phyloP scores from a whole-genome alignment of 306 rosid genomes.

The Ammopiptanthus mongolicus region DNA sequence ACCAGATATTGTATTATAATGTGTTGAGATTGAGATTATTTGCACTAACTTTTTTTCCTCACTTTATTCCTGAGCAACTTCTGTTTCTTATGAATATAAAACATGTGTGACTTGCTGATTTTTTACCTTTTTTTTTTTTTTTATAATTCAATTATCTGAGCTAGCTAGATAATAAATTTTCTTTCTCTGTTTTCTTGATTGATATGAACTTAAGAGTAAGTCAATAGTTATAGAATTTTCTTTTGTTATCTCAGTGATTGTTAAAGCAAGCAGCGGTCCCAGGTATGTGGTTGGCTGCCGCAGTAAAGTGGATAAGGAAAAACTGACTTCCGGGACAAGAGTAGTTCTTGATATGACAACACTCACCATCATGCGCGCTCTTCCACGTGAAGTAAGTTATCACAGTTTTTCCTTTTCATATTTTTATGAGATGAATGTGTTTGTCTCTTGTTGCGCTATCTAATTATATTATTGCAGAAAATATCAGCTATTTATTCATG shows the following conservation, averaged over 20 bases:
- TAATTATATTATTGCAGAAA: background rate
- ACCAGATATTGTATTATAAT: background rate
- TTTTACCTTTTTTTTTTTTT: background rate
- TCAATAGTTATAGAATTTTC: constrained; percentile 17
- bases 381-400: constrained; percentile 84
- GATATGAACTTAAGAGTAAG: background rate
- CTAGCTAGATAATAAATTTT: background rate
- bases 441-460: background rate
- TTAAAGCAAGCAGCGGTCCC: constrained; percentile 93
- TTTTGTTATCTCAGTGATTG: constrained; percentile 66
- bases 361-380: constrained; percentile 89
- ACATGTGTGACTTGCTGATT: background rate
- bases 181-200: background rate
- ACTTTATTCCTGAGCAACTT: background rate
- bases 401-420: background rate
- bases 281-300: constrained; percentile 96
- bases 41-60: background rate
- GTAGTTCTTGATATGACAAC: constrained; percentile 97
- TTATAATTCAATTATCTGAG: background rate
- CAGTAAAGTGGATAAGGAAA: constrained; percentile 89
- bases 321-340: constrained; percentile 81
- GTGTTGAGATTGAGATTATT: background rate
- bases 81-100: background rate
- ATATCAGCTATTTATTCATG: background rate
- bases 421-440: constrained; percentile 12